Evolutionary conservation across 2,329 filamentous ascomycete genomes (phyloP).

Genomic region (Sporothrix dimorphospora): DNA sequence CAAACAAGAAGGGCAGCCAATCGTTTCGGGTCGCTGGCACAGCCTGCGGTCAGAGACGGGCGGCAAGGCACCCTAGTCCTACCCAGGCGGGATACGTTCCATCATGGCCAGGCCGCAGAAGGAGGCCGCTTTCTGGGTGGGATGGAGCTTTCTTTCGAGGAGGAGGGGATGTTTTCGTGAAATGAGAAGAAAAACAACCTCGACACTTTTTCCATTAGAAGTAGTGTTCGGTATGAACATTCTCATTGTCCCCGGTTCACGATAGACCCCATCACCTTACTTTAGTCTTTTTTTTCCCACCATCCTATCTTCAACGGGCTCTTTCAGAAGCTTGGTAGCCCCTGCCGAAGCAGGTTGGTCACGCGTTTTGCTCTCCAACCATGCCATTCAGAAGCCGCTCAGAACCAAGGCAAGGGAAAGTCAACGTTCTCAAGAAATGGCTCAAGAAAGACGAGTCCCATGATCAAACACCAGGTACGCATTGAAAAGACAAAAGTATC

Average conservation of each 20-base stretch:
- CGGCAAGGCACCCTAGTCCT: background rate
- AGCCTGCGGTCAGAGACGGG: background rate
- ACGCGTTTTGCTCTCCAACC: background rate
- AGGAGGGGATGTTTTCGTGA: background rate
- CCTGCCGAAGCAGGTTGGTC: background rate
- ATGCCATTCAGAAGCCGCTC: slow-evolving; percentile 1
- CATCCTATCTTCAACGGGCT: no score
- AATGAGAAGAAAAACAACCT: background rate
- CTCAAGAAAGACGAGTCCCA: background rate
- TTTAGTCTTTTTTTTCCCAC: background rate
- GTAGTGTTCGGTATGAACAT: background rate
- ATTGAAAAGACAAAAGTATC: background rate
- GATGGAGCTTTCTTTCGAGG: background rate
- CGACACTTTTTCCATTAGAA: background rate
- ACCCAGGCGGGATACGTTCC: background rate
- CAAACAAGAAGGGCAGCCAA: background rate
- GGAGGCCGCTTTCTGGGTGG: background rate
- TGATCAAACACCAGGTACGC: background rate
- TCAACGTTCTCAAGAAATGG: background rate
- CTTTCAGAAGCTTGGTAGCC: background rate
- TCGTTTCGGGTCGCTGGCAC: background rate
- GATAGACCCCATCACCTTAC: no score
- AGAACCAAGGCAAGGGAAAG: background rate
- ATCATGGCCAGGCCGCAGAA: background rate
- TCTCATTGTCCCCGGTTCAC: background rate